A percentile compares a stretch with the other conserved stretches of the same genome.
These are phyloP conservation scores for Curvularia hawaiiensis DNA, from an alignment of 2,329 filamentous ascomycete species.

Conservation along the genomic window DNA sequence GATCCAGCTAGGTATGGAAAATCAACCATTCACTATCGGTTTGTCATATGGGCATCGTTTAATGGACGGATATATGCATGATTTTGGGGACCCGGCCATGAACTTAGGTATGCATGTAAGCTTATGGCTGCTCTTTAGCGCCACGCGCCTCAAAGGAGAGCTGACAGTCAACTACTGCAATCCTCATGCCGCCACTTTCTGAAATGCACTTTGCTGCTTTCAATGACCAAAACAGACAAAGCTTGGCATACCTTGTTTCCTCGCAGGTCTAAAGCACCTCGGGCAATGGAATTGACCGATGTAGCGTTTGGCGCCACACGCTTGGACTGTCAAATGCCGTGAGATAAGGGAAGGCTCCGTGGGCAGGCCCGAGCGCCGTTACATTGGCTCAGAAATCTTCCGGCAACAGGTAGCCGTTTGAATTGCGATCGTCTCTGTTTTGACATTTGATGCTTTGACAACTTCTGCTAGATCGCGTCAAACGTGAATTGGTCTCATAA, in stretches of 20 bases:
- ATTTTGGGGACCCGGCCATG: neutral
- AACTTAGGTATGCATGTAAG: neutral
- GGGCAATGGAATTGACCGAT: neutral
- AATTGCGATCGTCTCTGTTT: neutral
- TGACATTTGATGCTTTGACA: neutral
- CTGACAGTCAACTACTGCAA: slow-evolving; percentile 6
- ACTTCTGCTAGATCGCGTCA: neutral
- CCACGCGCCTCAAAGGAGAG: neutral
- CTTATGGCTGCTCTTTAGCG: neutral
- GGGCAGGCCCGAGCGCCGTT: neutral
- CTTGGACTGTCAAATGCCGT: neutral
- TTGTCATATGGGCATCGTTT: neutral
- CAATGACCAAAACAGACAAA: slow-evolving; percentile 7
- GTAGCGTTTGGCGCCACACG: neutral
- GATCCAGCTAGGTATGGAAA: neutral
- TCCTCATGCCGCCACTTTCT: slow-evolving; percentile 18
- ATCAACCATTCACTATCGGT: slow-evolving; percentile 4
- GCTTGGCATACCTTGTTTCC: neutral
- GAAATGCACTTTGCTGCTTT: slow-evolving; percentile 23
- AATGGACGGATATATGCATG: neutral
- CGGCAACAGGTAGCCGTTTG: neutral
- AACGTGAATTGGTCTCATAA: neutral
- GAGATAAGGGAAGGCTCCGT: neutral
- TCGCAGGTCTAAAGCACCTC: neutral
- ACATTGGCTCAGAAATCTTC: neutral